Conservation (phyloP, 768 basidiomycete genomes). For the Gymnopilus dilepis region DNA sequence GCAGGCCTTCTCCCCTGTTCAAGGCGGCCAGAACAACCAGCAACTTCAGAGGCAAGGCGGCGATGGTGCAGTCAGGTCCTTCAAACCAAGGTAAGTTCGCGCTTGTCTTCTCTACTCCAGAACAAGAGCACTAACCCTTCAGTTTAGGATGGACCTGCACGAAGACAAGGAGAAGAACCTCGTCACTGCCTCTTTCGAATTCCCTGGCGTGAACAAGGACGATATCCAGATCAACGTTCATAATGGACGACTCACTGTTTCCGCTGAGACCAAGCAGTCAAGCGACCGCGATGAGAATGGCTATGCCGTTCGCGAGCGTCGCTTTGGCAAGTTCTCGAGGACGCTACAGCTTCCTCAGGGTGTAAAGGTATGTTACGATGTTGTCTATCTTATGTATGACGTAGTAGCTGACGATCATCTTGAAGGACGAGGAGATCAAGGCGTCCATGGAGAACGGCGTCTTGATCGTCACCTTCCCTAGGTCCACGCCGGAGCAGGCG, state of each 20-base stretch:
- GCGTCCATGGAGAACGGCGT: neutral
- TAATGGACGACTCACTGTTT: conserved; percentile 51
- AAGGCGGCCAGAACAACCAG: neutral
- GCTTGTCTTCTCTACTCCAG: no score
- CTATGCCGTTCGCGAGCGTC: conserved; percentile 51
- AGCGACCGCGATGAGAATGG: conserved; percentile 37
- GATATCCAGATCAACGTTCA: conserved; percentile 55
- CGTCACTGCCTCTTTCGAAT: conserved; percentile 59
- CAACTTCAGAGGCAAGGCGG: no score
- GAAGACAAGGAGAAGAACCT: conserved; percentile 49
- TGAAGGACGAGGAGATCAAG: neutral
- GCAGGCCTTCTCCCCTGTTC: no score
- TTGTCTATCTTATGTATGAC: neutral
- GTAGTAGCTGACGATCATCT: neutral
- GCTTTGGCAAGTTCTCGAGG: conserved; percentile 48
- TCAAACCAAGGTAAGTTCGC: conserved; percentile 37
- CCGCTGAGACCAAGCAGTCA: conserved; percentile 46
- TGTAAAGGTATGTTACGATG: conserved; percentile 47
- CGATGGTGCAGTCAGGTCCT: conserved; percentile 19
- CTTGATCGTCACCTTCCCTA: neutral
- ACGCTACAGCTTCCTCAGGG: conserved; percentile 54
- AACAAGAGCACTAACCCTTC: no score
- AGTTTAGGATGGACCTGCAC: conserved; percentile 60
- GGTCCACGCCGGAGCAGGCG: neutral
- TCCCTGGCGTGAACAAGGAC: conserved; percentile 56